A percentile compares a stretch with the other conserved stretches of the same genome.
phyloP scores from a whole-genome alignment of 352 stramenopile genomes.

The Pythium coloratum region DNA sequence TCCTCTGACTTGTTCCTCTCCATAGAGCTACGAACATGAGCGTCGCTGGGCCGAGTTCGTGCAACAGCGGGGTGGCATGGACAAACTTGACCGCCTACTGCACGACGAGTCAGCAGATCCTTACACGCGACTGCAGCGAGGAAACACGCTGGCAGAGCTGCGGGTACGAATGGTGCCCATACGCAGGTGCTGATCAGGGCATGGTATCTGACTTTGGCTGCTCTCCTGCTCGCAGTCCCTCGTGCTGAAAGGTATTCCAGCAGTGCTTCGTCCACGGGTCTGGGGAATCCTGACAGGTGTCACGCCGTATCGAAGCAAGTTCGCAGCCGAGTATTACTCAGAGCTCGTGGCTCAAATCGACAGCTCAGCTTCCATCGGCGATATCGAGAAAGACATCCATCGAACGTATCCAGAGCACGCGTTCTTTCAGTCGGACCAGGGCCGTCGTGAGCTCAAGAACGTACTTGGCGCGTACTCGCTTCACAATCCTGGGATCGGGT shows the following conservation, averaged over 20 bases:
- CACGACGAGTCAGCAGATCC: conserved; percentile 21
- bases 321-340: conserved; percentile 34
- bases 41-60: conserved; percentile 46
- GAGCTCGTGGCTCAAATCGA: conserved; percentile 28
- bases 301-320: conserved; percentile 32
- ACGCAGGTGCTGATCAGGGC: not conserved
- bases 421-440: conserved; percentile 51
- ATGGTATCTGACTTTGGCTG: not conserved
- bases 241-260: conserved; percentile 43
- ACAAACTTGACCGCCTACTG: conserved; percentile 33
- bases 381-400: conserved; percentile 68
- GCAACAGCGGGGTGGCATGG: conserved; percentile 33
- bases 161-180: conserved; percentile 13
- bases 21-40: conserved; percentile 46
- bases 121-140: conserved; percentile 3
- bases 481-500: conserved; percentile 56
- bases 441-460: conserved; percentile 49
- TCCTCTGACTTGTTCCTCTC: not conserved
- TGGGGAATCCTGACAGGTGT: conserved; percentile 45
- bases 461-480: conserved; percentile 59
- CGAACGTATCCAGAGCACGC: conserved; percentile 64
- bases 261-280: conserved; percentile 37
- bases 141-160: conserved; percentile 16
- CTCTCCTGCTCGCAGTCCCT: conserved; percentile 28
- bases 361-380: conserved; percentile 32